Base-by-base conservation (phyloP, 2,329 filamentous ascomycete species). In the Phaeosphaeria sp. region DNA sequence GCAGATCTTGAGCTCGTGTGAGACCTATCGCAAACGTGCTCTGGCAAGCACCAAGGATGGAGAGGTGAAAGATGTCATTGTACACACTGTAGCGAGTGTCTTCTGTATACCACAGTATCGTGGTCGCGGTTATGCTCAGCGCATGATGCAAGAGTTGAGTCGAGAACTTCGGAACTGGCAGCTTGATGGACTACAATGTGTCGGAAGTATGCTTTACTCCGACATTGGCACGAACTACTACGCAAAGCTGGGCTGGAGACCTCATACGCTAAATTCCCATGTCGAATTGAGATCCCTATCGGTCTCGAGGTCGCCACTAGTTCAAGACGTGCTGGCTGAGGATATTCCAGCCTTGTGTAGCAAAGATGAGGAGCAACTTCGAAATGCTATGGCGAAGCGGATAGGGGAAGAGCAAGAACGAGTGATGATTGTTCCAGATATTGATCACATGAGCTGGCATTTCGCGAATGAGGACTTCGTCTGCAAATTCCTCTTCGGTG, bases 211-310 rank as follows among this genome's bases (percentile, higher is more conserved):
- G 6, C 81, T 97, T 10, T 96, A 89, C 77, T 96, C 91, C 3
- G 91, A 95, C 69, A 92, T 94, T 62, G 91, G 93, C 17, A 91
- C 90, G 78, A 79, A 79, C 3, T 96, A 92, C 77, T 97, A 97
- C 76, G 84, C 89, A 6, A 83, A 82, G 42, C 82, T 86, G 59
- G 91, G 91, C 27, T 96, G 93, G 93, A 81, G 84, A 36, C 82
- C 87, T 0, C 91, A 88, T 64, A 81, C 84, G 17, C 92, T 89
- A 60, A 82, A 84, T 1, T 90, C 94, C 71, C 82, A 93, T 42
- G 80, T 84, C 22, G 85, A 95, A 55, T 77, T 81, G 9, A 79
- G 83, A 1, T 60, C 78, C 13, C 54, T 58, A 59, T 47, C 39
- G 21, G 44, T 22, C 7, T 7, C 27, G 2, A 36, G 48, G 23